phyloP scores from a whole-genome alignment of 306 rosid species.

The Quercus gilva region DNA sequence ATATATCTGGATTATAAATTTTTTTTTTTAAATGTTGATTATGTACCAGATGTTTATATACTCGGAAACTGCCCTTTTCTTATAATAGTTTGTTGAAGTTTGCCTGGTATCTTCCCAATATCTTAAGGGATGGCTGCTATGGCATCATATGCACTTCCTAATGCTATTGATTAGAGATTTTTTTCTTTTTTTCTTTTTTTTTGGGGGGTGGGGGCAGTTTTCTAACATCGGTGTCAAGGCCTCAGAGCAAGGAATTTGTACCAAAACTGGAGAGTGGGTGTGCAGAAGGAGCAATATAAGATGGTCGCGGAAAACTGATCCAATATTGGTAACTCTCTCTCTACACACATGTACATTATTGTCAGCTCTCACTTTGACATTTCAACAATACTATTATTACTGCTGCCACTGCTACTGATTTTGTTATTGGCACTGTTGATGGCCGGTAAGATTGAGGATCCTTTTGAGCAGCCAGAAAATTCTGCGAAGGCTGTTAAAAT shows the following conservation, averaged over 20 bases:
- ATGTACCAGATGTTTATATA: conserved; percentile 7
- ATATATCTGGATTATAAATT: background rate
- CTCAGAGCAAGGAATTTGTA: conserved; percentile 51
- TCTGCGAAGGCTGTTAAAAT: conserved; percentile 54
- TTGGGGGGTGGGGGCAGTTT: conserved; percentile 44
- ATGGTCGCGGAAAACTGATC: conserved; percentile 72
- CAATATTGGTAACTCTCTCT: conserved; percentile 63
- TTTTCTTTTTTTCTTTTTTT: background rate
- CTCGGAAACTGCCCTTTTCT: background rate
- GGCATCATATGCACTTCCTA: conserved; percentile 3
- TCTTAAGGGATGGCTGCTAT: background rate
- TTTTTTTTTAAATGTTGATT: background rate
- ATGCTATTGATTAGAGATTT: background rate
- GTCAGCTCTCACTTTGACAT: background rate
- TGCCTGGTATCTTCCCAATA: conserved; percentile 11
- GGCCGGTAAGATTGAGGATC: conserved; percentile 77
- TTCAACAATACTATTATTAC: background rate
- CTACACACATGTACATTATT: background rate
- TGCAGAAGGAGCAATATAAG: conserved; percentile 45
- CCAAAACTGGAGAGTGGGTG: conserved; percentile 68
- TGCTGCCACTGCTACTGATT: conserved; percentile 30
- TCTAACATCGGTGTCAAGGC: conserved; percentile 47
- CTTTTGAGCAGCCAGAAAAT: conserved; percentile 81
- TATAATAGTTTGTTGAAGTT: background rate
- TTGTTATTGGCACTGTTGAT: conserved; percentile 13